Evolutionary conservation across 2,329 filamentous ascomycete genomes (phyloP), one percentile per base, ranked within the genome.

Genomic region (Emergomyces orientalis): DNA sequence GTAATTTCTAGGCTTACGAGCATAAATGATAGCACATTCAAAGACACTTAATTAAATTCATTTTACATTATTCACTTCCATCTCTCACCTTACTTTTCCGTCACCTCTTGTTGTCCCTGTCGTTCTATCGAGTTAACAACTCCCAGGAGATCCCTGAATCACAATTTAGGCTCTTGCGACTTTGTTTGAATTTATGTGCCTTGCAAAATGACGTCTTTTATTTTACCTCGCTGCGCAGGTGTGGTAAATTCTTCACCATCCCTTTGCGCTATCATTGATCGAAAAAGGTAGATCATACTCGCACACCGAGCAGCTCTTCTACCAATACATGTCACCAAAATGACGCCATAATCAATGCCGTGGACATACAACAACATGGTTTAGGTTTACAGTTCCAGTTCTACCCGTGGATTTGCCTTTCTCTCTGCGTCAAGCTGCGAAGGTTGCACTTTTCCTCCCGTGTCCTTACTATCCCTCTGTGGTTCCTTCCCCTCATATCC

Each of bases 11-110:
- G 32, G 22, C 39, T 30, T 34, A 59, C n/a, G 41, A 30, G 27
- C 39, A 27, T 59, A 59, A 45, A 59, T 59, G 56, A 59, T 59
- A 59, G 39, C 30, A 59, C 25, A 59, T 47, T 47, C 56, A 59
- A 59, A 25, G 27, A 19, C 37, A n/a, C 22, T 59, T 39, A 59
- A 47, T 59, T 19, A 59, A 59, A 59, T 59, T 32, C 39, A 43
- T 45, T 32, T 32, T 30, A 59, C 25, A 45, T 43, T 59, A 22
- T 59, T 45, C 27, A 34, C 39, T n/a, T 9, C 39, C 17, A 25
- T 37, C 19, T 8, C 30, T 55, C 30, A n/a, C 32, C 22, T 37
- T 56, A 56, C n/a, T 39, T 51, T 7, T 55, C 11, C n/a, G 19
- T 39, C 19, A 19, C 25, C 32, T 39, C 13, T 25, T 39, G 5